Conservation (phyloP, 495 filamentous ascomycete genomes). For the Emericellopsis terricola region DNA sequence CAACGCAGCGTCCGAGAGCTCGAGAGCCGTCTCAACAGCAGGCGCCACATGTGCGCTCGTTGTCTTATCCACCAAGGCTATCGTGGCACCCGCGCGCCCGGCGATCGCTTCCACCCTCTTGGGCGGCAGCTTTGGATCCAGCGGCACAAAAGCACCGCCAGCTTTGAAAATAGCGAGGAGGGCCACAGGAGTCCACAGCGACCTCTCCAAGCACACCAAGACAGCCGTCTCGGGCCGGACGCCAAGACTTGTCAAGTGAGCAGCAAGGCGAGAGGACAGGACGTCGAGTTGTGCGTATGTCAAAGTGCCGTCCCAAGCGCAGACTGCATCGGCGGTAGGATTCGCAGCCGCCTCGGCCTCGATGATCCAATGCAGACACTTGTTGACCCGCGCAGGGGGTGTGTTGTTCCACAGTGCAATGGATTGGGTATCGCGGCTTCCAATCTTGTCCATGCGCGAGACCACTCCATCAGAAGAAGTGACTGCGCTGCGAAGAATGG, state of each 20-base stretch:
- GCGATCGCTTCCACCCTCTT: neutral
- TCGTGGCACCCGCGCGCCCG: neutral
- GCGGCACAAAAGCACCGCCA: neutral
- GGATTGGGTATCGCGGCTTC: neutral
- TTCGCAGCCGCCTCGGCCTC: constrained; percentile 4
- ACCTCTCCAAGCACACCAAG: constrained; percentile 26
- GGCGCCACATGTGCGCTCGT: neutral
- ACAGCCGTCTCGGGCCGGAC: constrained; percentile 23
- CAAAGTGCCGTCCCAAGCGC: constrained; percentile 36
- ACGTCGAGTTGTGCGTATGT: constrained; percentile 30
- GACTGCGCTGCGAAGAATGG: no score
- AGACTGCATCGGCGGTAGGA: constrained; percentile 8
- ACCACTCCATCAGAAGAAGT: no score
- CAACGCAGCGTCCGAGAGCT: neutral
- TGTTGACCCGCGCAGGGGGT: constrained; percentile 3
- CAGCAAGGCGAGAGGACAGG: constrained; percentile 23
- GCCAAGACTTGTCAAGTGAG: constrained; percentile 15
- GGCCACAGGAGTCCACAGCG: constrained; percentile 7
- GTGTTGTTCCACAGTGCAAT: neutral
- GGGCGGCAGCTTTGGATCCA: neutral
- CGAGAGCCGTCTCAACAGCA: neutral
- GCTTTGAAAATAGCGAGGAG: constrained; percentile 8
- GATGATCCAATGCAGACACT: constrained; percentile 11
- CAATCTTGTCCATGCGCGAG: neutral
- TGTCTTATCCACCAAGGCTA: neutral